Evolutionary conservation across 179 eudicot species (phyloP), one percentile per base, ranked within the genome.

Genomic region (Silene noctiflora): DNA sequence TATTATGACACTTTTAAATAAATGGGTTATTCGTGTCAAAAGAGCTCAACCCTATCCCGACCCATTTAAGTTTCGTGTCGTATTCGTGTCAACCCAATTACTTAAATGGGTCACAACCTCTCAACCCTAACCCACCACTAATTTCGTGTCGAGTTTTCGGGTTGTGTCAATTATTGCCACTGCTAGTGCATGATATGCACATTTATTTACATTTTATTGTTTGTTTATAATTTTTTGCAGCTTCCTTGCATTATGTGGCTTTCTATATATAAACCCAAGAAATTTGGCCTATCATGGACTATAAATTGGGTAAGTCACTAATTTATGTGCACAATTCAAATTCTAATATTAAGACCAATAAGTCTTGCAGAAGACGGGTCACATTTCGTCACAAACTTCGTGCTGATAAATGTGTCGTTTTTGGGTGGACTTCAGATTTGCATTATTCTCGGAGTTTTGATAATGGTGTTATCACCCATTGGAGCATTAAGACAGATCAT

Each of bases 231-330:
- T 13, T 27, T 67, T 78, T 66, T 61, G 16, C 87, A 91, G 94
- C 86, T 91, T 81, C 97, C 97, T 20, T 92, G 96, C 82, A 72
- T 92, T 24, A 90, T 90, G 87, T 92, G 97, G 96, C 91, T 92
- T 62, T 76, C 88, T 4, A 84, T 92, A 81, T 89, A 90, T 69
- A 92, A 92, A 69, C 97, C 97, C 16, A 88, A 67, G 75, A 85
- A 25, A 44, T 89, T 87, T 67, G 71, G 97, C 77, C 39, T 87
- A 9, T 90, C 97, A 55, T 92, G 97, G 97, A 77, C 76, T 29
- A 31, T 82, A 14, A 91, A 91, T 72, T 90, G 92, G 91, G 97
- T 90, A 88, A 66, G 76, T 44, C 25, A 21, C 69, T 61, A 58
- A 27, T 21, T 10, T 67, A 60, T 21, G 31, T 58, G 14, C 48